Conservation (phyloP, 495 filamentous ascomycete genomes). For the Hapsidospora chrysogenum region DNA sequence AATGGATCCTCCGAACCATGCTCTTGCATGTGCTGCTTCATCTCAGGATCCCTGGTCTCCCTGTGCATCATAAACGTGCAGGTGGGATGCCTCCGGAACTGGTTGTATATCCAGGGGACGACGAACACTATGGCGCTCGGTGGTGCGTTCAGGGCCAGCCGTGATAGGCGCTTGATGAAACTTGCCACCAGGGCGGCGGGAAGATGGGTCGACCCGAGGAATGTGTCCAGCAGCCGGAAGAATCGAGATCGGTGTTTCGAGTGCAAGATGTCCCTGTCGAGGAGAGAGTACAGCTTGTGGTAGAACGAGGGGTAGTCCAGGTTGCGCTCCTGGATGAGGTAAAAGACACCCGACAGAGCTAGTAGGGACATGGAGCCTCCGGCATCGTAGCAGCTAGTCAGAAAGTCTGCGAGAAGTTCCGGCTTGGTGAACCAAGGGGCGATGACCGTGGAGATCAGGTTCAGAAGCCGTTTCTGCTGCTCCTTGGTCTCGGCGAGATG, state of each 20-base stretch:
- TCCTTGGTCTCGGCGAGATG: slow-evolving; percentile 42
- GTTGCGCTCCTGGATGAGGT: slow-evolving; percentile 83
- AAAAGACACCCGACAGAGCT: slow-evolving; percentile 85
- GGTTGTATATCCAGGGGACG: slow-evolving; percentile 88
- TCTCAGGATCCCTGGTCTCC: slow-evolving; percentile 38
- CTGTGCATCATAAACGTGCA: slow-evolving; percentile 95
- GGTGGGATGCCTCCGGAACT: slow-evolving; percentile 75
- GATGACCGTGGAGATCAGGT: slow-evolving; percentile 55
- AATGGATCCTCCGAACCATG: slow-evolving; percentile 72
- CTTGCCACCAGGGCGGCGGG: slow-evolving; percentile 80
- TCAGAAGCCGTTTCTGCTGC: slow-evolving; percentile 67
- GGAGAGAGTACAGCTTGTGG: slow-evolving; percentile 76
- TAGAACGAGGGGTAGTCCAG: slow-evolving; percentile 95
- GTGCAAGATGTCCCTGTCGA: slow-evolving; percentile 73
- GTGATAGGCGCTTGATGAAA: slow-evolving; percentile 83
- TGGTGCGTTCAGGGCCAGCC: slow-evolving; percentile 68
- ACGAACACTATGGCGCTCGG: slow-evolving; percentile 76
- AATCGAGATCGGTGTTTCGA: slow-evolving; percentile 87
- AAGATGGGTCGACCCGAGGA: slow-evolving; percentile 83
- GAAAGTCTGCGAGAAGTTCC: slow-evolving; percentile 91
- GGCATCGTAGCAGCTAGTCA: slow-evolving; percentile 77
- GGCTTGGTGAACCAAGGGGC: slow-evolving; percentile 75
- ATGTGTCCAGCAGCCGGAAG: slow-evolving; percentile 83
- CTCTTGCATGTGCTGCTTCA: slow-evolving; percentile 36
- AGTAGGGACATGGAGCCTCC: slow-evolving; percentile 77